phyloP scores from a whole-genome alignment of 2,329 filamentous ascomycete species.

The Talaromyces amestolkiae region DNA sequence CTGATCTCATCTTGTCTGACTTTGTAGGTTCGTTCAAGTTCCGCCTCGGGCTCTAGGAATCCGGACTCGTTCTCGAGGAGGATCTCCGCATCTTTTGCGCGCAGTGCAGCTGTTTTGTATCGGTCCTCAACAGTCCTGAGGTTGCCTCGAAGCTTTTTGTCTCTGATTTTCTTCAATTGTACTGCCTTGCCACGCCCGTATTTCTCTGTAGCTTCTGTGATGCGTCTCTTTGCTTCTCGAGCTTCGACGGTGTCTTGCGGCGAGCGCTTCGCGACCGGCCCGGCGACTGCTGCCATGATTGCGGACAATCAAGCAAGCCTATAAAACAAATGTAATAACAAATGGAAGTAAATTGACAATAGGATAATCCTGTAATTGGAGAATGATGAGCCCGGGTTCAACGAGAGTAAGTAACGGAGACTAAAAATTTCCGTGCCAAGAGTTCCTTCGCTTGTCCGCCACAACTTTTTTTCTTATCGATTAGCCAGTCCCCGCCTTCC shows the following conservation, averaged over 20 bases:
- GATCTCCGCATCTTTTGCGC: constrained; percentile 94
- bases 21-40: constrained; percentile 88
- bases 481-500: constrained; percentile 21
- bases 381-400: neutral
- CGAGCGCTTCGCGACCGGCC: constrained; percentile 29
- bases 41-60: constrained; percentile 82
- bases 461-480: constrained; percentile 26
- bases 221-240: constrained; percentile 39
- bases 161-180: constrained; percentile 68
- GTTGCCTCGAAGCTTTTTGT: constrained; percentile 85
- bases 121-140: constrained; percentile 76
- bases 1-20: constrained; percentile 85
- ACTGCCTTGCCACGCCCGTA: constrained; percentile 85
- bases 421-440: constrained; percentile 40
- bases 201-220: constrained; percentile 60
- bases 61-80: constrained; percentile 81
- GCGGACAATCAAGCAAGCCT: neutral
- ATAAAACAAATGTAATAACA: too few relatives aligned
- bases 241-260: constrained; percentile 30
- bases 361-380: neutral
- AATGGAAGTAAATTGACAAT: too few relatives aligned
- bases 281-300: constrained; percentile 31
- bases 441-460: constrained; percentile 37
- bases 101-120: constrained; percentile 74
- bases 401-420: neutral